These are phyloP conservation scores for Isatis lusitanica DNA, from an alignment of 441 rosid species.

Conservation along the genomic window DNA sequence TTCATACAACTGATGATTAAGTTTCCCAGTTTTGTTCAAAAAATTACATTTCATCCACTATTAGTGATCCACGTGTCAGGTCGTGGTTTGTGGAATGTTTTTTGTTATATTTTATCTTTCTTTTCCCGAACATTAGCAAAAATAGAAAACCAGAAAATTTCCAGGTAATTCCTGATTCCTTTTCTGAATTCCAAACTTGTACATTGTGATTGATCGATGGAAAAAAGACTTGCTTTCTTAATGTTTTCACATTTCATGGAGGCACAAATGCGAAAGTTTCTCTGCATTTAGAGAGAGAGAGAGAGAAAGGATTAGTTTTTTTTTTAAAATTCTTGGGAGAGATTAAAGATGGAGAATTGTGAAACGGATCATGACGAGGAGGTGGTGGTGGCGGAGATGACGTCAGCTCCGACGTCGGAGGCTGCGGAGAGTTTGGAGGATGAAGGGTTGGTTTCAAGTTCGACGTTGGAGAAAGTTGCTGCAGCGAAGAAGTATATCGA, in stretches of 20 bases:
- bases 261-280: constrained; percentile 1
- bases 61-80: neutral
- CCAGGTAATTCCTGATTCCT: neutral
- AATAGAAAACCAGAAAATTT: constrained; percentile 23
- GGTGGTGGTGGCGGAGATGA: constrained; percentile 11
- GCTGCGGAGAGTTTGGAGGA: constrained; percentile 39
- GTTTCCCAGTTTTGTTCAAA: neutral
- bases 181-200: constrained; percentile 27
- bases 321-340: neutral
- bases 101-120: neutral
- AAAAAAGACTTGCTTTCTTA: neutral
- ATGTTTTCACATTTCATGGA: neutral
- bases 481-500: constrained; percentile 93
- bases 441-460: constrained; percentile 63
- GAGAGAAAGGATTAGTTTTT: neutral
- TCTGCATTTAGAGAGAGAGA: constrained; percentile 15
- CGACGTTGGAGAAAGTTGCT: constrained; percentile 83
- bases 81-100: neutral
- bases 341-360: constrained; percentile 37
- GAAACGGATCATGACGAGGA: constrained; percentile 26
- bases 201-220: constrained; percentile 17
- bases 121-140: constrained; percentile 7
- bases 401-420: constrained; percentile 1
- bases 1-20: no score
- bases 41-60: neutral